Conservation (phyloP, 257 asterid genomes). For the Eustoma russellianum region DNA sequence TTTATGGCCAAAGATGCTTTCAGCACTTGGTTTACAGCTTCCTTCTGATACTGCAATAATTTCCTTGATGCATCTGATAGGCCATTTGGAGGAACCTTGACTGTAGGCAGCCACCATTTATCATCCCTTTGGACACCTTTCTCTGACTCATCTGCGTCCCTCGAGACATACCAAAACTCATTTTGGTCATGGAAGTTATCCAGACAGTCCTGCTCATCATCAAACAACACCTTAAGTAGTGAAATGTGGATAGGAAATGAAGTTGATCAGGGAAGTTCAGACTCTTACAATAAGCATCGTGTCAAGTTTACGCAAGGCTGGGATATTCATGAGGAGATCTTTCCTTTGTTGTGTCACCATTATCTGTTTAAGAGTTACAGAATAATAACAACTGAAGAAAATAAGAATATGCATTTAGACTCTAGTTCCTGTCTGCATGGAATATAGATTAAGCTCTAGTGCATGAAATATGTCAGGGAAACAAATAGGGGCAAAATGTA, state of each 20-base stretch:
- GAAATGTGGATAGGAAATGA: neutral
- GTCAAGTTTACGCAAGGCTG: constrained; percentile 79
- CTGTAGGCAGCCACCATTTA: constrained; percentile 89
- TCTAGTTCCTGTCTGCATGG: neutral
- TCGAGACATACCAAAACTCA: constrained; percentile 63
- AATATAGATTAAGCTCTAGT: neutral
- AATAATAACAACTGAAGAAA: too few species aligned
- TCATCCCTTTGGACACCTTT: constrained; percentile 50
- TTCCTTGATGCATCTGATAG: constrained; percentile 51
- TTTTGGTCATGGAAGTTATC: constrained; percentile 52
- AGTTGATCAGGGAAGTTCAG: neutral
- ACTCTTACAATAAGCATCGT: constrained; percentile 61
- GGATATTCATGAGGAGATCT: constrained; percentile 57
- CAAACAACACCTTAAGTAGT: neutral
- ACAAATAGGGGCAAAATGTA: neutral
- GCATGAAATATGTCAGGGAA: neutral
- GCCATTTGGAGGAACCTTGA: constrained; percentile 69
- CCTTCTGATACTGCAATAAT: constrained; percentile 57
- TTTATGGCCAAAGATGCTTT: constrained; percentile 90
- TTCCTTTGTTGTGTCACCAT: constrained; percentile 73
- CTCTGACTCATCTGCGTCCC: constrained; percentile 63
- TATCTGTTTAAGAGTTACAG: constrained; percentile 25
- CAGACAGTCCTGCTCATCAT: constrained; percentile 35
- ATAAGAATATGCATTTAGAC: neutral
- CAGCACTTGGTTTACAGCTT: constrained; percentile 65